Base-by-base conservation (phyloP, 257 asterid genomes). In the Scutellaria barbata region DNA sequence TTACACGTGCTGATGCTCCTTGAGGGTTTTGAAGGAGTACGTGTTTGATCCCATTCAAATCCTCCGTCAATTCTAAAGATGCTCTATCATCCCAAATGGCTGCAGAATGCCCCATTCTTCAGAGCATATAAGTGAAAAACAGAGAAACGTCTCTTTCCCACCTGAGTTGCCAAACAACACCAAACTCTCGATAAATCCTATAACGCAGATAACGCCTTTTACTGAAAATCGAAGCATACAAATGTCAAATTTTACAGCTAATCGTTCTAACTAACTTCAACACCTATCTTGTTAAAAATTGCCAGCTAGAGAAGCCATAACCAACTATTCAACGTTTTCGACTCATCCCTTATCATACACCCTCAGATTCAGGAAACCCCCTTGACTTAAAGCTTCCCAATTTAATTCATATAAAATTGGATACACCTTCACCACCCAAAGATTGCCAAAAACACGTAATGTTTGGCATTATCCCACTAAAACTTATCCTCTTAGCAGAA, bases 1-100 rank as follows among this genome's bases (percentile, higher is more conserved):
- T 80, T 72, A 92, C 98, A 83, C 84, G 80, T 0, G 86, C 95
- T 53, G 91, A 92, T n/a, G 98, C 90, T 56, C 98, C 98, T 25
- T 73, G 88, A 68, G 85, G 86, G 74, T 78, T 92, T 67, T 92
- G 83, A 60, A 92, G 96, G 73, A 85, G 74, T 62, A 88, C 85
- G 74, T 86, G 95, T 47, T 85, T 90, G 64, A 85, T 85, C 79
- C 98, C 98, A 73, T 85, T 89, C 89, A 85, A 81, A 56, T 89
- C 96, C 78, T 88, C 88, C 6, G 85, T 82, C 33, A 92, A 43
- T 75, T 86, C 85, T 68, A 83, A 65, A 13, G 92, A 89, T 0
- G 81, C 82, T 73, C 70, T 78, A 70, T 68, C 83, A 62, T 88
- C 96, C 94, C 96, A 86, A 80, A 86, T 82, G 43, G 90, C 87